Base-by-base conservation (phyloP, 2,329 filamentous ascomycete genomes). In the Diaporthe sp. region DNA sequence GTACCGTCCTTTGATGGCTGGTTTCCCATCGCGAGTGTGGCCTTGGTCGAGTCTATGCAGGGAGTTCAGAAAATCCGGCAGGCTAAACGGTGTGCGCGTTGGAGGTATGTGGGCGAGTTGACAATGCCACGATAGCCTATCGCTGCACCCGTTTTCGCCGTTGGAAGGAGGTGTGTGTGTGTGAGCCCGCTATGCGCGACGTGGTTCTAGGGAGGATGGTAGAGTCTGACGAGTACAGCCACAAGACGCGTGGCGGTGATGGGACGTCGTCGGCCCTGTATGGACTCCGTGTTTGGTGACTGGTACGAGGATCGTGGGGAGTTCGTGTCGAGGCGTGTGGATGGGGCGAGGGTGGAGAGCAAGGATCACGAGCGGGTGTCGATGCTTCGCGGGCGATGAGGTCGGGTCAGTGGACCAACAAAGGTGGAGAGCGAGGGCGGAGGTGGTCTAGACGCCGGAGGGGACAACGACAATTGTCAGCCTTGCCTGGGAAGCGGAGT, bases 1-100 rank as follows among this genome's bases (percentile, higher is more conserved):
- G 84, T 84, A 79, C 87, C 87, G 82, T 90, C 89, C 80, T 90
- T 91, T 80, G 94, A 95, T 80, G 88, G 89, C 85, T 94, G 91
- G 84, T 95, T 95, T 82, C 94, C 94, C 94, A 96, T 96, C 79
- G 77, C 77, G 74, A 75, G 61, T 39, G 72, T 68, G 57, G 46
- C 46, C 22, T 73, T 39, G 53, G 28, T 79, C 78, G 79, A 78
- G 76, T 74, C 53, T 74, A 77, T 77, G 51, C 19, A 12, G 34
- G 77, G 78, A 78, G 74, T 74, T 72, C 69, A 44, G 69, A 34
- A 49, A 37, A 31, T 72, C 39, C 77, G 78, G 78, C 79, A 80
- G 81, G 78, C 78, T 80, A 78, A 79, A 81, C 81, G 82, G 81
- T 75, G 81, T 82, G 81, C 82, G 80, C 80, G 81, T 80, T 77